phyloP scores from a whole-genome alignment of 257 asterid genomes.

The Rehmannia glutinosa region DNA sequence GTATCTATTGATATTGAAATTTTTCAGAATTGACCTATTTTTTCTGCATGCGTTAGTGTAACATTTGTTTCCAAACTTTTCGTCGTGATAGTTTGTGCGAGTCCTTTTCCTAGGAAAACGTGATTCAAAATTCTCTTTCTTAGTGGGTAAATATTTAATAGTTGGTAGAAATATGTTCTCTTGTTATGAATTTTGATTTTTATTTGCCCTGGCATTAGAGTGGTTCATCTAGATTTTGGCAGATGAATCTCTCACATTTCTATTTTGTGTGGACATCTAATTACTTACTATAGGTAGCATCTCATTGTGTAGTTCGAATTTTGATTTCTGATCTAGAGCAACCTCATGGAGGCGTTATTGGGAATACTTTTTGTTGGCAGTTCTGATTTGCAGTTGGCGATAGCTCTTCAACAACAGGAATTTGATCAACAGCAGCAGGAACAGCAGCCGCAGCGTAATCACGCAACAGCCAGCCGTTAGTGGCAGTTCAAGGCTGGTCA shows the following conservation, averaged over 20 bases:
- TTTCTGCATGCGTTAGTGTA: not conserved
- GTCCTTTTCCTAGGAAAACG: not conserved
- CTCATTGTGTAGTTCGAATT: no score
- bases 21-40: not conserved
- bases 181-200: not conserved
- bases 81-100: not conserved
- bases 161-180: not conserved
- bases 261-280: not conserved
- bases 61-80: not conserved
- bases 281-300: constrained; percentile 1
- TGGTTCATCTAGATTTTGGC: not conserved
- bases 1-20: not conserved
- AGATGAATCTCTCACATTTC: not conserved
- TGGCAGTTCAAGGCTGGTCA: constrained; percentile 55
- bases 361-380: constrained; percentile 39
- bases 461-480: constrained; percentile 40
- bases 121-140: no score
- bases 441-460: constrained; percentile 35
- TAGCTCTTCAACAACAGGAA: constrained; percentile 96
- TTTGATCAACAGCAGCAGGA: constrained; percentile 60
- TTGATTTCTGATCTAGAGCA: constrained; percentile 2
- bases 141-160: not conserved
- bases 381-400: constrained; percentile 85
- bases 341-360: not conserved
- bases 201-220: not conserved